Base-by-base conservation (phyloP, 805 yeast species). In the Wickerhamiella musiphila region DNA sequence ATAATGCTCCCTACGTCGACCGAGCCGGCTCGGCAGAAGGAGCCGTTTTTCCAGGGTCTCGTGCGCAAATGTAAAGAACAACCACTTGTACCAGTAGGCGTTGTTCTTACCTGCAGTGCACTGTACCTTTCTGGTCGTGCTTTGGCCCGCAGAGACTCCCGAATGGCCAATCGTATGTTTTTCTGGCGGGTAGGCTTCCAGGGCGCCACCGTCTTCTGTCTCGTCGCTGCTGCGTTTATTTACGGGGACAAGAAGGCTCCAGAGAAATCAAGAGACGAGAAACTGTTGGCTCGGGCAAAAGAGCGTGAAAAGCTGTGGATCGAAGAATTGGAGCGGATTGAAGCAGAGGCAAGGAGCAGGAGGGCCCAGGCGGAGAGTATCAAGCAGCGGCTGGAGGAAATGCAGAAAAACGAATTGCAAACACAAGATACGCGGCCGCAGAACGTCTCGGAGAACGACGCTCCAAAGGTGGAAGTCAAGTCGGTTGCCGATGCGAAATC, bases 111-210 rank as follows among this genome's bases (percentile, higher is more conserved):
- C 3, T 67, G 78, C 6, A 78, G 73, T 3, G 94, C 94, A 0
- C 79, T 84, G 20, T 56, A 66, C 0, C 57, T 83, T 41, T 92
- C 94, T 3, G 83, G 82, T 3, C 65, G 68, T 41, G 78, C 84
- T 16, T 61, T 83, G 39, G 66, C 74, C 44, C 58, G 61, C 19
- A 93, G 94, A 17, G 71, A 81, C 43, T 66, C 73, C 39, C 58
- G 61, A 27, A 70, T 70, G 34, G 92, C 94, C 0, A 93, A 84
- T 56, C 66, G 68, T 30, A 83, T 79, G 70, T 84, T 81, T 61
- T 66, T 86, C 44, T 79, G 82, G 70, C 75, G 95, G 62, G 86
- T 84, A 28, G 90, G 69, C 1, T 64, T 82, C 44, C 95, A 84
- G 56, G 81, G 78, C 4, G 68, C 76, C 36, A 84, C 95, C 0